A percentile compares a stretch with the other conserved stretches of the same genome.
phyloP scores from a whole-genome alignment of 2,329 filamentous ascomycete species.

The Ceratocystis alfenasii region DNA sequence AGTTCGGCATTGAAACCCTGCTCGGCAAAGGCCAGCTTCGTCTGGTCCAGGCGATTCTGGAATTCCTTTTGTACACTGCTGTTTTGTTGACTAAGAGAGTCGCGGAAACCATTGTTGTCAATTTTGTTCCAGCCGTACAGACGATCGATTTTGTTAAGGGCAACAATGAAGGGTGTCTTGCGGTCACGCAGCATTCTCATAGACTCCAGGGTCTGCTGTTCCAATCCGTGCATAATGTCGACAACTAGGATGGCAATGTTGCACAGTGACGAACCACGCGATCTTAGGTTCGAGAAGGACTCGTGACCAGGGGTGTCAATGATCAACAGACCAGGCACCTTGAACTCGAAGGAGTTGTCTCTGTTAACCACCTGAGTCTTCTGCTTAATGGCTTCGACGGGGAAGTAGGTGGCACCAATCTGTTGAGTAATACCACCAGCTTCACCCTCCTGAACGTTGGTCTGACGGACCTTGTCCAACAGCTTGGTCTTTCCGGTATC shows the following conservation, averaged over 20 bases:
- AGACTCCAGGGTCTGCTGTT: conserved; percentile 93
- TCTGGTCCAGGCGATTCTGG: conserved; percentile 74
- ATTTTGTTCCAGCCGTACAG: conserved; percentile 98
- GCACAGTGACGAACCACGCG: conserved; percentile 91
- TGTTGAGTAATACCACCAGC: conserved; percentile 99
- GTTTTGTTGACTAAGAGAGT: conserved; percentile 79
- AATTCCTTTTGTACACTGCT: conserved; percentile 93
- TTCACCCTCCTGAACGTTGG: conserved; percentile 97
- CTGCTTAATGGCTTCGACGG: conserved; percentile 77
- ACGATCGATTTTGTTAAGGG: conserved; percentile 99
- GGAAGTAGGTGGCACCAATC: conserved; percentile 99
- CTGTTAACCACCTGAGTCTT: conserved; percentile 91
- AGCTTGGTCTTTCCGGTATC: conserved; percentile 99
- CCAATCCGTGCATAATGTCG: conserved; percentile 98
- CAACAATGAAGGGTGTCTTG: conserved; percentile 96
- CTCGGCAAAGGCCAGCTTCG: conserved; percentile 87
- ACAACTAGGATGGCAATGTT: conserved; percentile 99
- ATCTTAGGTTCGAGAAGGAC: conserved; percentile 97
- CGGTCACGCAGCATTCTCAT: conserved; percentile 87
- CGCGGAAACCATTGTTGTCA: conserved; percentile 95
- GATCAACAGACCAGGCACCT: conserved; percentile 88
- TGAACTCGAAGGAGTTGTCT: conserved; percentile 86
- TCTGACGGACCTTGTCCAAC: conserved; percentile 94
- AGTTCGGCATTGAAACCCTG: conserved; percentile 97
- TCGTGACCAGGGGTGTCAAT: conserved; percentile 99